Evolutionary conservation across 2,329 filamentous ascomycete genomes (phyloP).

Genomic region (Pseudogymnoascus sp.): DNA sequence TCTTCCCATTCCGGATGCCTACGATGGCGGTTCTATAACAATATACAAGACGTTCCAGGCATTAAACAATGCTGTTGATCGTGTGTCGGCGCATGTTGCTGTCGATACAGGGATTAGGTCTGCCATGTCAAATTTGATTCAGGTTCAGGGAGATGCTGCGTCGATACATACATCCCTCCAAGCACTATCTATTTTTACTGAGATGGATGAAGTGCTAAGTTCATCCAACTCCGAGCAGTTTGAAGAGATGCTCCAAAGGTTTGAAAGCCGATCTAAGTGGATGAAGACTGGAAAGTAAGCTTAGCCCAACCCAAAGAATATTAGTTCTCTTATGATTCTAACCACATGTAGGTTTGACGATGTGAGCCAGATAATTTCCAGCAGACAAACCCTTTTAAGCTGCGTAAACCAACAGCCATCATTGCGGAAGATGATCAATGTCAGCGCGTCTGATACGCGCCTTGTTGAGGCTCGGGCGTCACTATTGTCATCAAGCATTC

Average conservation of each 20-base stretch:
- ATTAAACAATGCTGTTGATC: constrained; percentile 57
- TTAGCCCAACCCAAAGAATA: background rate
- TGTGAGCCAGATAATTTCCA: constrained; percentile 71
- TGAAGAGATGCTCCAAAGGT: constrained; percentile 50
- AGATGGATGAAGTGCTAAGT: constrained; percentile 70
- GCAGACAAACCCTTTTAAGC: constrained; percentile 73
- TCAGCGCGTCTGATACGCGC: constrained; percentile 56
- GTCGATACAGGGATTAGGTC: constrained; percentile 56
- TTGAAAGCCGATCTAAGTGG: constrained; percentile 63
- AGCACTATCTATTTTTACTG: constrained; percentile 64
- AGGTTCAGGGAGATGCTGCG: constrained; percentile 40
- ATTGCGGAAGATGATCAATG: constrained; percentile 50
- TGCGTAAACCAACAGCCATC: constrained; percentile 63
- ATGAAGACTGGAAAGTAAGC: constrained; percentile 72
- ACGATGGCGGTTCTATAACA: constrained; percentile 55
- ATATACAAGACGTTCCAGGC: constrained; percentile 77
- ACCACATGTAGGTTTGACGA: constrained; percentile 57
- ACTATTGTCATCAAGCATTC: constrained; percentile 64
- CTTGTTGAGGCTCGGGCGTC: constrained; percentile 70
- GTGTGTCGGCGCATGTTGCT: constrained; percentile 43
- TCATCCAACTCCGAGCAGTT: constrained; percentile 52
- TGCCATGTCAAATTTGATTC: constrained; percentile 50
- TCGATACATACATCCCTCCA: constrained; percentile 48
- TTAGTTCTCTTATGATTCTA: constrained; percentile 22
- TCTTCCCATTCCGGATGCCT: constrained; percentile 60